phyloP scores from a whole-genome alignment of 495 filamentous ascomycete species.

The Jackrogersella multiformis region DNA sequence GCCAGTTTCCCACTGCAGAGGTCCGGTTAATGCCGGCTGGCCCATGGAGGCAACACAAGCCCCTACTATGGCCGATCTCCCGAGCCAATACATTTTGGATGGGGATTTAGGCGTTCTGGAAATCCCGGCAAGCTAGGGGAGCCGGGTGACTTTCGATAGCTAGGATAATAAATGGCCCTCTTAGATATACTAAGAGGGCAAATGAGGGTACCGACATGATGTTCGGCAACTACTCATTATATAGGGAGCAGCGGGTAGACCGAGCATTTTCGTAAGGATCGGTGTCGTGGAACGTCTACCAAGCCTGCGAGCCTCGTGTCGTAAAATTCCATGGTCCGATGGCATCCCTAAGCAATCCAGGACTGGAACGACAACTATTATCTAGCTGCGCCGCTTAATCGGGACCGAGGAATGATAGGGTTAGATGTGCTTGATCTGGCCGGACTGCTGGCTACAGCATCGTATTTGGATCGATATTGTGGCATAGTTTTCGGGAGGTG shows the following conservation, averaged over 20 bases:
- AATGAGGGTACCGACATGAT: slow-evolving; percentile 1
- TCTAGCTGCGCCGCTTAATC: slow-evolving; percentile 24
- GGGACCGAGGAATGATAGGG: slow-evolving; percentile 29
- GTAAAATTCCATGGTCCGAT: slow-evolving; percentile 1
- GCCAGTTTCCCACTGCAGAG: not conserved
- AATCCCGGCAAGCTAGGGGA: not conserved
- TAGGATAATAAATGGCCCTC: not conserved
- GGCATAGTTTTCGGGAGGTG: not conserved
- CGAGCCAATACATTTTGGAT: slow-evolving; percentile 19
- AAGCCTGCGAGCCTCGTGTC: slow-evolving; percentile 14
- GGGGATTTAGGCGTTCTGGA: not conserved
- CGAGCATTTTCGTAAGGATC: slow-evolving; percentile 1
- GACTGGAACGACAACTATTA: slow-evolving; percentile 8
- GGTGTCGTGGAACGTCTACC: slow-evolving; percentile 10
- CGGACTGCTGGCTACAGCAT: slow-evolving; percentile 1
- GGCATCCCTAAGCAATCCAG: not conserved
- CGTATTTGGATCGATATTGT: slow-evolving; percentile 23
- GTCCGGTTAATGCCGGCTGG: slow-evolving; percentile 19
- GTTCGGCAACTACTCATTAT: slow-evolving; percentile 22
- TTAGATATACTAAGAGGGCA: slow-evolving; percentile 5
- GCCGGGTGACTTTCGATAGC: not conserved
- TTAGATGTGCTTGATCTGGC: not conserved
- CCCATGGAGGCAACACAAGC: slow-evolving; percentile 11
- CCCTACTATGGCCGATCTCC: slow-evolving; percentile 1
- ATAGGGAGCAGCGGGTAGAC: slow-evolving; percentile 17